Percentiles rank a stretch among this genome's conserved stretches.
Evolutionary conservation across 2,329 filamentous ascomycete genomes (phyloP).

Genomic region (Ophiocordyceps australis): DNA sequence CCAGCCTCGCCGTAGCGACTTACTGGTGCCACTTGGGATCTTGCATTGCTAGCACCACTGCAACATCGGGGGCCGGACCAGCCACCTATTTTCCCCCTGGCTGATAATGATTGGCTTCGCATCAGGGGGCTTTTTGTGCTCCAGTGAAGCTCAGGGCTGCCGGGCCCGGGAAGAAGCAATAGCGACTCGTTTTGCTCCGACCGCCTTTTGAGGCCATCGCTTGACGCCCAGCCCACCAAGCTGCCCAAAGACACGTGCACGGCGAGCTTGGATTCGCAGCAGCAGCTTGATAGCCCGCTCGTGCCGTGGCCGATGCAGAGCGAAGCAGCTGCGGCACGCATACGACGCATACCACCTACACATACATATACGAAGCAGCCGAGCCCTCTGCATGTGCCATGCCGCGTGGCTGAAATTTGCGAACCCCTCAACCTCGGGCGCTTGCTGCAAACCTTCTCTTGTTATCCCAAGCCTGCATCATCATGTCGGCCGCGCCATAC

Average conservation of each 20-base stretch:
- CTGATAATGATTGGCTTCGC: background rate
- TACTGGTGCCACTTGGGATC: background rate
- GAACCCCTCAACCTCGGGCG: background rate
- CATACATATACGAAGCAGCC: too few species aligned
- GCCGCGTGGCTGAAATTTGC: too few species aligned
- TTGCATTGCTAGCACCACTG: background rate
- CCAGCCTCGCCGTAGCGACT: background rate
- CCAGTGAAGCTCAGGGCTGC: too few species aligned
- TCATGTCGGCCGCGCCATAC: constrained; percentile 32
- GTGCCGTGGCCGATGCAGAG: too few species aligned
- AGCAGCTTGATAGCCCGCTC: background rate
- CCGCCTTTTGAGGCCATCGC: background rate
- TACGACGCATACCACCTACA: too few species aligned
- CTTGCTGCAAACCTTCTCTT: background rate
- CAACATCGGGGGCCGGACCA: background rate
- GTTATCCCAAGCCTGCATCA: constrained; percentile 2
- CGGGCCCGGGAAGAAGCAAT: too few species aligned
- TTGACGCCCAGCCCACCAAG: background rate
- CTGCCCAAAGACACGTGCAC: background rate
- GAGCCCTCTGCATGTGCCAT: too few species aligned
- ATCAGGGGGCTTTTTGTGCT: too few species aligned
- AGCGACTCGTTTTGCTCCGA: too few species aligned
- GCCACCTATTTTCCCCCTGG: background rate
- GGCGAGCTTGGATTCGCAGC: background rate
- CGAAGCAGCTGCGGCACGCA: too few species aligned